phyloP scores from a whole-genome alignment of 164 flowering plant species.

The Nymphaea thermarum region DNA sequence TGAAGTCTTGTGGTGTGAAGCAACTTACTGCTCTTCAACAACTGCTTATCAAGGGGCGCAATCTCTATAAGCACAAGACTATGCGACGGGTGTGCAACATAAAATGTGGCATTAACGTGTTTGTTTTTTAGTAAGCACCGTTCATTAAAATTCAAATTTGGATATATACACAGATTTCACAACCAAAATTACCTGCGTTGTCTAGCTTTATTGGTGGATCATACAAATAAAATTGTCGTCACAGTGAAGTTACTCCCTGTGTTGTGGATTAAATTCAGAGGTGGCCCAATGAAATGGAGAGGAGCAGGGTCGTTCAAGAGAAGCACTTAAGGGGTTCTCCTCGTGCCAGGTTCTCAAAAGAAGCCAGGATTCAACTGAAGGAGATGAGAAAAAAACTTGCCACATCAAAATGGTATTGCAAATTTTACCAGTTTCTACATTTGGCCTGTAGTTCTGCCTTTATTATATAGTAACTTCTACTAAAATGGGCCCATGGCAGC shows the following conservation, averaged over 20 bases:
- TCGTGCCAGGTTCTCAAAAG: constrained; percentile 51
- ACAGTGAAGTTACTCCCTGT: no score
- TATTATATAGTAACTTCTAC: background rate
- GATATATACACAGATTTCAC: background rate
- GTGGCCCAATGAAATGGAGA: constrained; percentile 69
- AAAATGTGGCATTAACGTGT: background rate
- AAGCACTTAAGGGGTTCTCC: constrained; percentile 71
- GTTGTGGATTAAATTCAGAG: no score
- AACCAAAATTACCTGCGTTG: background rate
- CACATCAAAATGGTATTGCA: constrained; percentile 20
- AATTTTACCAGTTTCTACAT: background rate
- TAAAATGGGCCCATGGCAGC: background rate
- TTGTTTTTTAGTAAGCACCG: background rate
- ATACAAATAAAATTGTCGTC: no score
- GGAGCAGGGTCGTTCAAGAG: constrained; percentile 47
- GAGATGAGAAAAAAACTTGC: constrained; percentile 27
- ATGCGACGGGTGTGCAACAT: constrained; percentile 50
- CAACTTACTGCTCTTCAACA: constrained; percentile 68
- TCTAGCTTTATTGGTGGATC: background rate
- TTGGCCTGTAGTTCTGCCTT: background rate
- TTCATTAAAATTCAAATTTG: background rate
- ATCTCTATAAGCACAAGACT: constrained; percentile 62
- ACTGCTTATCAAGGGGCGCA: constrained; percentile 76
- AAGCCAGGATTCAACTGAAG: constrained; percentile 40
- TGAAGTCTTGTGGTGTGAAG: constrained; percentile 69